Evolutionary conservation across 352 stramenopile genomes (phyloP).

Genomic region (Phytophthora pini): DNA sequence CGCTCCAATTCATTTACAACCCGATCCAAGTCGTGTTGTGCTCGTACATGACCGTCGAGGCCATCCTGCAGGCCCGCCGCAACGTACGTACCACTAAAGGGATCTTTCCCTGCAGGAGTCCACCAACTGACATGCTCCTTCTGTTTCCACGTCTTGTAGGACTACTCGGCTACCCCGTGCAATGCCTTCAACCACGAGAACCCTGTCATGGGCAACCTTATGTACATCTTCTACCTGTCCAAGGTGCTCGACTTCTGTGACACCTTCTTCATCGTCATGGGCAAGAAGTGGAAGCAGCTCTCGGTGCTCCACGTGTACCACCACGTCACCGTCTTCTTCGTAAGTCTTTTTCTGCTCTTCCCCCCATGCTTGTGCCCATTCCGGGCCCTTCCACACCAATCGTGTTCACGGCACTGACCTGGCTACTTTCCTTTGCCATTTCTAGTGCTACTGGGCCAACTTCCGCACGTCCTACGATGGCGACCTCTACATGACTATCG

Average conservation of each 20-base stretch:
- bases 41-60: slow-evolving; percentile 95
- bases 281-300: slow-evolving; percentile 97
- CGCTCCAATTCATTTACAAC: slow-evolving; percentile 95
- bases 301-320: slow-evolving; percentile 98
- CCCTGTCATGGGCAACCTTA: slow-evolving; percentile 91
- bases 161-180: slow-evolving; percentile 90
- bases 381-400: background rate
- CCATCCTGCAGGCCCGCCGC: slow-evolving; percentile 86
- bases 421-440: slow-evolving; percentile 15
- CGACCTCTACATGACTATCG: slow-evolving; percentile 96
- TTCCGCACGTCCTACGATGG: slow-evolving; percentile 94
- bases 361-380: background rate
- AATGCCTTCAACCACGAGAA: slow-evolving; percentile 90
- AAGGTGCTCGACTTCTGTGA: slow-evolving; percentile 93
- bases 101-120: background rate
- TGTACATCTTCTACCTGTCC: slow-evolving; percentile 98
- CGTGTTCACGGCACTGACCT: slow-evolving; percentile 21
- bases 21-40: slow-evolving; percentile 94
- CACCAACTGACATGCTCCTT: slow-evolving; percentile 15
- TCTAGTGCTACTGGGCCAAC: slow-evolving; percentile 93
- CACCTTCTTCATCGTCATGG: slow-evolving; percentile 96
- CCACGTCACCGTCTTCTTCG: slow-evolving; percentile 96
- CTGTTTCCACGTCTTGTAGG: slow-evolving; percentile 29
- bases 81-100: slow-evolving; percentile 48
- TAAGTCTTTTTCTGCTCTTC: slow-evolving; percentile 51